These are phyloP conservation scores for Betula pendula DNA, from an alignment of 306 rosid genomes.

Conservation along the genomic window DNA sequence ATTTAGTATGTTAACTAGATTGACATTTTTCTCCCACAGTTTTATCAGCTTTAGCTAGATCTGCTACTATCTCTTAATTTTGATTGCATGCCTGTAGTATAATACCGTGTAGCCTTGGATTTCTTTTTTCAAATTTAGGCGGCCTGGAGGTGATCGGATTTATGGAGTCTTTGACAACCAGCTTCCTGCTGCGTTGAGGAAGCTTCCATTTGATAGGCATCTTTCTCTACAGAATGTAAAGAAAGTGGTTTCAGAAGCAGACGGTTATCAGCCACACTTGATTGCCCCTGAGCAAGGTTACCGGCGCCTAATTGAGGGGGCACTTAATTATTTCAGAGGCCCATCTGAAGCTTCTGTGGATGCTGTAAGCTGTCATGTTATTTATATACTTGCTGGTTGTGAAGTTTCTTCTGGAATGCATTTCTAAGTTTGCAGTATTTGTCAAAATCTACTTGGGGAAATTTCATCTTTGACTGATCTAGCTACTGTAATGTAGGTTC, in stretches of 20 bases:
- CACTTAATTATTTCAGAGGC: constrained; percentile 85
- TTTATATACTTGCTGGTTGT: background rate
- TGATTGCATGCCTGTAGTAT: background rate
- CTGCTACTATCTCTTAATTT: background rate
- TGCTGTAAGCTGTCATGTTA: constrained; percentile 66
- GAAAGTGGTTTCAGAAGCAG: constrained; percentile 96
- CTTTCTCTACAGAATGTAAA: constrained; percentile 86
- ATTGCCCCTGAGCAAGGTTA: constrained; percentile 99
- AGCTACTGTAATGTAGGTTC: constrained; percentile 56
- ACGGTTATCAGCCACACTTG: constrained; percentile 99
- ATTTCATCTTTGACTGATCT: constrained; percentile 19
- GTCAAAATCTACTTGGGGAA: background rate
- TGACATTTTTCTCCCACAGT: background rate
- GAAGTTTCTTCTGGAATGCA: constrained; percentile 7
- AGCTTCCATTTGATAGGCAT: constrained; percentile 99
- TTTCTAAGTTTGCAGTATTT: background rate
- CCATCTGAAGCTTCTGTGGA: constrained; percentile 99
- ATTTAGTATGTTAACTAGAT: background rate
- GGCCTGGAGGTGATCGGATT: constrained; percentile 95
- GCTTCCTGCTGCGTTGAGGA: constrained; percentile 94
- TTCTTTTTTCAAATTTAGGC: constrained; percentile 41
- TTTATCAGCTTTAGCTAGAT: background rate
- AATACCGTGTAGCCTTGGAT: background rate
- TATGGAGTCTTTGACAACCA: constrained; percentile 96
- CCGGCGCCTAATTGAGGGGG: constrained; percentile 84